These are phyloP conservation scores for Sarocladiaceae sp. DNA, from an alignment of 2,329 filamentous ascomycete species.

Conservation along the genomic window DNA sequence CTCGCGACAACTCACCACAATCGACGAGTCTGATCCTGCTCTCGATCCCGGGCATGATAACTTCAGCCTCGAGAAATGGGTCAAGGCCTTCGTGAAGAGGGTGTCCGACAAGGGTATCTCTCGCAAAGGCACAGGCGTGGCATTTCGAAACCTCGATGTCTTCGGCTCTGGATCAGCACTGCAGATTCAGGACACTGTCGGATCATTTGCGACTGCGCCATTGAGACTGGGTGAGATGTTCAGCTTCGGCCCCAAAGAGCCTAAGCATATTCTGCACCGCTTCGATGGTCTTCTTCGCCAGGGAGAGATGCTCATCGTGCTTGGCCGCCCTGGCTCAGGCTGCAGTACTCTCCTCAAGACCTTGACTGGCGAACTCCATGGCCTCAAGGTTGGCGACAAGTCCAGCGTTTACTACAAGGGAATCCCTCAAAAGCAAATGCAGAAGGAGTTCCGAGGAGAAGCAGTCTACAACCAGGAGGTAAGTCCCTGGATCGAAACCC, in stretches of 20 bases:
- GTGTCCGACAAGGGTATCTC: conserved; percentile 53
- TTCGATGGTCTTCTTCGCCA: conserved; percentile 61
- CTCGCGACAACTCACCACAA: conserved; percentile 6
- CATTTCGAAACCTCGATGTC: conserved; percentile 62
- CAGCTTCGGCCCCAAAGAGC: conserved; percentile 36
- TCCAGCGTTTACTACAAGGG: conserved; percentile 61
- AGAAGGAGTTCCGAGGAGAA: conserved; percentile 59
- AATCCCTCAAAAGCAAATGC: conserved; percentile 48
- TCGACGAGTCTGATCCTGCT: conserved; percentile 21
- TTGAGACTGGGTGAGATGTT: conserved; percentile 54
- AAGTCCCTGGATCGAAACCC: neutral
- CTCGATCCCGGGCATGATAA: conserved; percentile 32
- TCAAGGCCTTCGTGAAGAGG: conserved; percentile 31
- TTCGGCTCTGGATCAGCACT: conserved; percentile 63
- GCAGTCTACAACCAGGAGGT: conserved; percentile 73
- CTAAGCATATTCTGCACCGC: conserved; percentile 57
- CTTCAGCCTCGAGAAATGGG: conserved; percentile 40
- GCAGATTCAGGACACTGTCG: conserved; percentile 65
- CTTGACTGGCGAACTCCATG: conserved; percentile 55
- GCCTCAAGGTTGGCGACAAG: conserved; percentile 45
- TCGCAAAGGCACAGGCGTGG: conserved; percentile 52
- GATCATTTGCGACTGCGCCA: conserved; percentile 53
- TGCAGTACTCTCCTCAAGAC: conserved; percentile 63
- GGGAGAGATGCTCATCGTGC: conserved; percentile 65
- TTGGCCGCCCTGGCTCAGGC: conserved; percentile 62